Percentiles rank a stretch among this genome's conserved stretches.
These are phyloP conservation scores for Ogataea siamensis DNA, from an alignment of 805 yeast genomes.

Conservation along the genomic window DNA sequence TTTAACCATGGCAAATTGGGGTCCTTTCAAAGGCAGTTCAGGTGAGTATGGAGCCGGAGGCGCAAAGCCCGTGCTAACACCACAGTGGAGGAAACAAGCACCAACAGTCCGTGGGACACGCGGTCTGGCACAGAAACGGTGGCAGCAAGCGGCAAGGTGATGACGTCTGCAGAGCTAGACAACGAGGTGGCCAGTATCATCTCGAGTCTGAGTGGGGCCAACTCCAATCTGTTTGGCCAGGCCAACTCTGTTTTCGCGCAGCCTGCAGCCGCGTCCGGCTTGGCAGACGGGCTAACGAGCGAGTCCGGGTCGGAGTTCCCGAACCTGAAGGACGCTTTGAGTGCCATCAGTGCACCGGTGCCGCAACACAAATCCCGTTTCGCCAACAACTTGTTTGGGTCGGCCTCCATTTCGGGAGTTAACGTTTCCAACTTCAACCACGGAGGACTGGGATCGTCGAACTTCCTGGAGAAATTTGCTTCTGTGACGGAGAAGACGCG, in stretches of 20 bases:
- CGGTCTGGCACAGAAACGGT: slow-evolving; percentile 20
- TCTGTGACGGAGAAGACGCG: slow-evolving; percentile 68
- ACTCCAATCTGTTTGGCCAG: slow-evolving; percentile 24
- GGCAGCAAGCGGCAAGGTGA: slow-evolving; percentile 21
- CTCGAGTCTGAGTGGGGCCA: slow-evolving; percentile 31
- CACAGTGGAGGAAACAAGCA: slow-evolving; percentile 29
- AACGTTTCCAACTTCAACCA: slow-evolving; percentile 33
- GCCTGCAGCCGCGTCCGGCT: slow-evolving; percentile 7
- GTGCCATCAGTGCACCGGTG: slow-evolving; percentile 35
- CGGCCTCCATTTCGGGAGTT: slow-evolving; percentile 57
- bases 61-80: slow-evolving; percentile 5
- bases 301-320: slow-evolving; percentile 34
- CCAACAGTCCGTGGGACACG: slow-evolving; percentile 31
- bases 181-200: slow-evolving; percentile 35
- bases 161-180: slow-evolving; percentile 21
- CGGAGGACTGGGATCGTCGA: slow-evolving; percentile 32
- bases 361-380: slow-evolving; percentile 33
- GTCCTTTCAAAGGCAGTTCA: slow-evolving; percentile 23
- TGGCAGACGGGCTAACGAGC: slow-evolving; percentile 29
- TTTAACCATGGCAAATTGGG: slow-evolving; percentile 24
- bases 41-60: slow-evolving; percentile 18
- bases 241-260: slow-evolving; percentile 25
- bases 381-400: slow-evolving; percentile 44
- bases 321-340: slow-evolving; percentile 29
- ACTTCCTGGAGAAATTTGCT: slow-evolving; percentile 61